Conservation (phyloP, 768 basidiomycete species). For the Holtermannia corniformis region DNA sequence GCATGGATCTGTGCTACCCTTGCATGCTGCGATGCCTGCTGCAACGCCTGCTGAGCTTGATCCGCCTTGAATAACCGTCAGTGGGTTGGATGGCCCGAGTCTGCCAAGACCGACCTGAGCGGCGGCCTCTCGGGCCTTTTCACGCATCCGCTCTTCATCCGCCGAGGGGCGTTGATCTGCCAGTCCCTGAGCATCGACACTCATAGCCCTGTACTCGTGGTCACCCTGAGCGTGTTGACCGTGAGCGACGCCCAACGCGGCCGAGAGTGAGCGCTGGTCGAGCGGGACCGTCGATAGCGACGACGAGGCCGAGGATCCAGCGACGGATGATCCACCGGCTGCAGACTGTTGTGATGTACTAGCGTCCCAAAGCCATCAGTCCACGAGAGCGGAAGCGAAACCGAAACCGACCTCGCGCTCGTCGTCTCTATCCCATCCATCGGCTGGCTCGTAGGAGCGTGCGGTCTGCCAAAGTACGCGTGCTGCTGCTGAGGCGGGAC, state of each 20-base stretch:
- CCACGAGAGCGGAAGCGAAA: too few species aligned
- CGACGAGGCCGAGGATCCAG: conserved; percentile 25
- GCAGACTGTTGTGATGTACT: too few species aligned
- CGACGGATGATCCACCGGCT: conserved; percentile 7
- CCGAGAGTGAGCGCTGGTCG: conserved; percentile 17
- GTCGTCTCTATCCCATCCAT: neutral
- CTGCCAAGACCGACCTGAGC: conserved; percentile 27
- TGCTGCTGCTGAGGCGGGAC: neutral
- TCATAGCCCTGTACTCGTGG: conserved; percentile 19
- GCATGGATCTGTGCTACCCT: conserved; percentile 40
- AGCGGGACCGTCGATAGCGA: conserved; percentile 17
- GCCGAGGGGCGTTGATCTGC: conserved; percentile 7
- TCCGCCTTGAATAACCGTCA: conserved; percentile 22
- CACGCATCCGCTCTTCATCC: conserved; percentile 35
- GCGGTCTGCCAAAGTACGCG: neutral
- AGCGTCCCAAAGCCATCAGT: too few species aligned
- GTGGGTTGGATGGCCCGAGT: neutral
- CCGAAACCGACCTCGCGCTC: neutral
- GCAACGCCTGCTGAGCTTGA: conserved; percentile 34
- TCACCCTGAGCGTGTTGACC: conserved; percentile 3
- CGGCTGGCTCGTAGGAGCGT: neutral
- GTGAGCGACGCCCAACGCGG: conserved; percentile 14
- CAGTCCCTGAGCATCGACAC: conserved; percentile 27
- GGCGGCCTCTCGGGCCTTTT: conserved; percentile 39
- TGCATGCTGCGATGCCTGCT: conserved; percentile 39